A percentile compares a stretch with the other conserved stretches of the same genome.
These are phyloP conservation scores for Huiozyma naganishii DNA, from an alignment of 805 yeast genomes.

Conservation along the genomic window DNA sequence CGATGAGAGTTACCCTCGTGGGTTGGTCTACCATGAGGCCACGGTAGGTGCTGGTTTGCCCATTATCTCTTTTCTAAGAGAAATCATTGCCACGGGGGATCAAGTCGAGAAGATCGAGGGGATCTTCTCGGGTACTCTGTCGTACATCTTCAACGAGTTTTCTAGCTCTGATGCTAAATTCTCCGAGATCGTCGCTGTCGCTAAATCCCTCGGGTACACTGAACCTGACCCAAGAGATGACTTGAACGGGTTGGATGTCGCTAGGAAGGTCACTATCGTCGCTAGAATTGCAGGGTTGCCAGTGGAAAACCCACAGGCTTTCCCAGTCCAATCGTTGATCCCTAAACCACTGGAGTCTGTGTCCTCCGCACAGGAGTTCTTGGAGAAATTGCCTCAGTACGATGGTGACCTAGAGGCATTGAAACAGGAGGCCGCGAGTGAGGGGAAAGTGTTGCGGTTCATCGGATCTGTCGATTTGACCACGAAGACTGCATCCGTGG, in stretches of 20 bases:
- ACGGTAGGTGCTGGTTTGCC: conserved; percentile 99
- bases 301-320: conserved; percentile 79
- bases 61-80: conserved; percentile 77
- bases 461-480: conserved; percentile 83
- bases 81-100: conserved; percentile 87
- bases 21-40: conserved; percentile 91
- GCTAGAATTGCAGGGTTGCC: conserved; percentile 85
- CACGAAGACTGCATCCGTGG: conserved; percentile 64
- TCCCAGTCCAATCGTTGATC: conserved; percentile 89
- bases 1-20: conserved; percentile 27
- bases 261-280: conserved; percentile 93
- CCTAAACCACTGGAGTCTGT: conserved; percentile 76
- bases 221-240: conserved; percentile 99
- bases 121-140: conserved; percentile 89
- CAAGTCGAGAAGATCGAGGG: conserved; percentile 88
- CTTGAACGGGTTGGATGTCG: conserved; percentile 94
- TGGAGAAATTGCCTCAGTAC: conserved; percentile 69
- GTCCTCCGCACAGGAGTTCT: conserved; percentile 62
- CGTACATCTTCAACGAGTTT: conserved; percentile 89
- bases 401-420: conserved; percentile 70
- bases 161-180: conserved; percentile 67
- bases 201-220: conserved; percentile 88
- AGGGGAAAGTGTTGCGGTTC: conserved; percentile 82
- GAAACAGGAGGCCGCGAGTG: conserved; percentile 70
- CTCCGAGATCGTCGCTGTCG: conserved; percentile 80